A percentile compares a stretch with the other conserved stretches of the same genome.
These are phyloP conservation scores for Pichia norvegensis DNA, from an alignment of 1,139 yeast species.

Conservation along the genomic window DNA sequence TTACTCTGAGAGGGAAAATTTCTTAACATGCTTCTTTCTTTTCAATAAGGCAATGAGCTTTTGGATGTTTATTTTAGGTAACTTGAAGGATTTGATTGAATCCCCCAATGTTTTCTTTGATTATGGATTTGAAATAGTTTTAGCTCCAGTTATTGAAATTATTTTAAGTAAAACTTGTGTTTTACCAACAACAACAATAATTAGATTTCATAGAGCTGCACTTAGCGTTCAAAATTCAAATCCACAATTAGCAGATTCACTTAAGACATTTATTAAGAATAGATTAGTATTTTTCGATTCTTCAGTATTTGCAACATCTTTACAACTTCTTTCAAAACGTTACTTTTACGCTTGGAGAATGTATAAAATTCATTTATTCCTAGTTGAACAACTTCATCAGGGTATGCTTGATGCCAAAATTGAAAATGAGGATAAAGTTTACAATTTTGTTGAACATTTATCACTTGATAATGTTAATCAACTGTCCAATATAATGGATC, in stretches of 20 bases:
- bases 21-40: constrained; percentile 16
- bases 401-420: constrained; percentile 1
- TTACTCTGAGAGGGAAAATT: constrained; percentile 18
- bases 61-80: constrained; percentile 17
- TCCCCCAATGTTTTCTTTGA: constrained; percentile 22
- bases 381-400: constrained; percentile 31
- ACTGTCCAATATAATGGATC: not conserved
- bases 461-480: constrained; percentile 14
- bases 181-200: constrained; percentile 1
- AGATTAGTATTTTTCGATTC: not conserved
- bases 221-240: constrained; percentile 15
- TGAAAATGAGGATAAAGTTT: not conserved
- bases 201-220: constrained; percentile 9
- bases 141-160: constrained; percentile 25
- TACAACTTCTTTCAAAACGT: constrained; percentile 27
- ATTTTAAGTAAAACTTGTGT: constrained; percentile 11
- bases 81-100: constrained; percentile 19
- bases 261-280: not conserved
- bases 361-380: constrained; percentile 40
- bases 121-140: constrained; percentile 23
- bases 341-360: constrained; percentile 52
- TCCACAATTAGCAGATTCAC: not conserved
- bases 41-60: constrained; percentile 13
- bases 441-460: constrained; percentile 16
- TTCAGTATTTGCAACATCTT: constrained; percentile 5